phyloP scores from a whole-genome alignment of 179 eudicot genomes.

The Sideroxylon spinosum region DNA sequence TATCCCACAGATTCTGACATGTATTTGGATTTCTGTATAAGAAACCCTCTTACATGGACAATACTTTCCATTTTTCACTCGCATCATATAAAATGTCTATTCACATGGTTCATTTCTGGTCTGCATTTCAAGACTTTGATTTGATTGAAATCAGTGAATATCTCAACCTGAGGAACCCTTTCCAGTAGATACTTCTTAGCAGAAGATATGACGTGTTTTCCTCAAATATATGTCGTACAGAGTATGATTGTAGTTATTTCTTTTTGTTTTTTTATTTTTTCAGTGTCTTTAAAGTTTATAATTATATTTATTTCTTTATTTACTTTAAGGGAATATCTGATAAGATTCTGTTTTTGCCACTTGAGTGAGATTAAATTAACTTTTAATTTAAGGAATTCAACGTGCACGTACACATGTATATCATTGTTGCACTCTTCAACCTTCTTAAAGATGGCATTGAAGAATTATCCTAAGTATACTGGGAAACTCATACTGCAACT shows the following conservation, averaged over 20 bases:
- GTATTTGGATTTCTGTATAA: not conserved
- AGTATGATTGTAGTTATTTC: not conserved
- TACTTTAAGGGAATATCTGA: too few species aligned
- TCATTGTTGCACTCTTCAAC: not conserved
- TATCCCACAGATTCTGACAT: not conserved
- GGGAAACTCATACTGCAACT: too few species aligned
- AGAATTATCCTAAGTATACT: not conserved
- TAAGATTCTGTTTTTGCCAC: not conserved
- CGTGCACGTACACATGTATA: too few species aligned
- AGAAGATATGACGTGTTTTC: not conserved
- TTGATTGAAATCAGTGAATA: not conserved
- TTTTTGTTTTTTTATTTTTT: too few species aligned
- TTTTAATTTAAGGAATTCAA: too few species aligned
- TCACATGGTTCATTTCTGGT: not conserved
- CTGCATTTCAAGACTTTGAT: not conserved
- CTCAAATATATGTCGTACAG: not conserved
- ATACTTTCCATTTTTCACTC: not conserved
- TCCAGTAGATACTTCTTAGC: not conserved
- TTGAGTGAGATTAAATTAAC: not conserved
- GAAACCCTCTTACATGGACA: not conserved
- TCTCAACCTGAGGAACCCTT: not conserved
- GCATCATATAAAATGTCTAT: not conserved
- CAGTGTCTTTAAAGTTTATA: too few species aligned
- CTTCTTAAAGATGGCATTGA: not conserved
- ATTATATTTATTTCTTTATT: too few species aligned